A percentile compares a stretch with the other conserved stretches of the same genome.
Conservation (phyloP, 1,284 basidiomycete genomes). For the Naganishia sp. region DNA sequence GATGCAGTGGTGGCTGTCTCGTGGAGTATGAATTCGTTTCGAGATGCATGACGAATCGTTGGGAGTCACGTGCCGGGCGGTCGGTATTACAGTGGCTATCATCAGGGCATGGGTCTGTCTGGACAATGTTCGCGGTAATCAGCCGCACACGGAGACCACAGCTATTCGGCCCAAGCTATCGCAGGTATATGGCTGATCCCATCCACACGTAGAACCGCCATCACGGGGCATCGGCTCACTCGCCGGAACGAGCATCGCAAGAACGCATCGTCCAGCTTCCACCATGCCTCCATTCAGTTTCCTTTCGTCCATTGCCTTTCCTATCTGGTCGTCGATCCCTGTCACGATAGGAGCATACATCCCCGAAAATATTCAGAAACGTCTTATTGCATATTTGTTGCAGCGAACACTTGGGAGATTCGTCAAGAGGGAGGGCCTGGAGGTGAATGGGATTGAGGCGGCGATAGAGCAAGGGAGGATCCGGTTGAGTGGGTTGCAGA, state of each 20-base stretch:
- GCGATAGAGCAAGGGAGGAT: constrained; percentile 86
- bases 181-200: neutral
- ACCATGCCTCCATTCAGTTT: constrained; percentile 27
- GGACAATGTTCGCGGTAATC: neutral
- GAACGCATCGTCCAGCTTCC: no score
- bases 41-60: constrained; percentile 12
- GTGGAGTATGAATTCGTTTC: neutral
- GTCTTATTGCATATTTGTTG: constrained; percentile 86
- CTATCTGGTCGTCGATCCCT: constrained; percentile 28
- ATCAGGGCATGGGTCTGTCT: constrained; percentile 1
- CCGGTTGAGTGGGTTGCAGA: constrained; percentile 77
- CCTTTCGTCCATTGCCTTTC: constrained; percentile 28
- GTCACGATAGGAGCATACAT: constrained; percentile 57
- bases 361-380: constrained; percentile 78
- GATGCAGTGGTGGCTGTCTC: no score
- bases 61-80: neutral
- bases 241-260: neutral
- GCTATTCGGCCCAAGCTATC: neutral
- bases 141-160: neutral
- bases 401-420: constrained; percentile 81
- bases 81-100: neutral
- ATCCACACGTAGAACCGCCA: neutral
- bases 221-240: neutral
- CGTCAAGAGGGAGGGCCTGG: constrained; percentile 82
- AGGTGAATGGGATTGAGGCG: constrained; percentile 82